phyloP scores from a whole-genome alignment of 257 asterid species.

The Sherardia arvensis region DNA sequence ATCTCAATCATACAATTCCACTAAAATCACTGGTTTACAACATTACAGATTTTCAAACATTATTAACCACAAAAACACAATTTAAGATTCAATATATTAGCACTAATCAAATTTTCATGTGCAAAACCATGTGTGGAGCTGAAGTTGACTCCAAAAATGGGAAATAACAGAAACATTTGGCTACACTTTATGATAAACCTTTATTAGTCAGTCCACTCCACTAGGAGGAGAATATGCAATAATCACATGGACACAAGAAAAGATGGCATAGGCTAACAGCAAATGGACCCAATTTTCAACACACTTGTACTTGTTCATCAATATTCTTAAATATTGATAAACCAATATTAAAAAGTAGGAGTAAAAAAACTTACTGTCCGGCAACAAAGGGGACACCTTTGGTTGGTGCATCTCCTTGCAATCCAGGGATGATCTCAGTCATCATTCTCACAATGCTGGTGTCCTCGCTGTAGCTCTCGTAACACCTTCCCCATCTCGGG shows the following conservation, averaged over 20 bases:
- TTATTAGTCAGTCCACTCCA: not conserved
- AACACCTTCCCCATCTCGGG: conserved; percentile 89
- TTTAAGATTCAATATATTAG: too few relatives aligned
- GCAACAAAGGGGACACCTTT: conserved; percentile 57
- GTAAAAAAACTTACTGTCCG: conserved; percentile 45
- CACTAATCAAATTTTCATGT: too few relatives aligned
- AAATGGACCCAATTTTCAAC: not conserved
- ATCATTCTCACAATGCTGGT: conserved; percentile 44
- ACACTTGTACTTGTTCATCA: not conserved
- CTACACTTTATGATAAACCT: not conserved
- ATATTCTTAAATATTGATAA: not conserved
- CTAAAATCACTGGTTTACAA: too few relatives aligned
- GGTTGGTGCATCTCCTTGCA: conserved; percentile 61
- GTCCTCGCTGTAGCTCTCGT: conserved; percentile 73
- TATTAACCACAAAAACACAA: too few relatives aligned
- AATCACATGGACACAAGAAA: not conserved
- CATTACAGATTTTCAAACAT: too few relatives aligned
- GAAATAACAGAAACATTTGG: too few relatives aligned
- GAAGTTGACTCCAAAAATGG: too few relatives aligned
- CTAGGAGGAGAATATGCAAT: not conserved
- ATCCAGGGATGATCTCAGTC: conserved; percentile 71
- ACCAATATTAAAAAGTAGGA: too few relatives aligned
- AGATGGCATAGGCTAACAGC: not conserved
- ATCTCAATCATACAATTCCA: not conserved
- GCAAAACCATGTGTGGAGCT: too few relatives aligned